Base-by-base conservation (phyloP, 805 yeast genomes). In the Cyberlindnera nakhonratchasimensis region DNA sequence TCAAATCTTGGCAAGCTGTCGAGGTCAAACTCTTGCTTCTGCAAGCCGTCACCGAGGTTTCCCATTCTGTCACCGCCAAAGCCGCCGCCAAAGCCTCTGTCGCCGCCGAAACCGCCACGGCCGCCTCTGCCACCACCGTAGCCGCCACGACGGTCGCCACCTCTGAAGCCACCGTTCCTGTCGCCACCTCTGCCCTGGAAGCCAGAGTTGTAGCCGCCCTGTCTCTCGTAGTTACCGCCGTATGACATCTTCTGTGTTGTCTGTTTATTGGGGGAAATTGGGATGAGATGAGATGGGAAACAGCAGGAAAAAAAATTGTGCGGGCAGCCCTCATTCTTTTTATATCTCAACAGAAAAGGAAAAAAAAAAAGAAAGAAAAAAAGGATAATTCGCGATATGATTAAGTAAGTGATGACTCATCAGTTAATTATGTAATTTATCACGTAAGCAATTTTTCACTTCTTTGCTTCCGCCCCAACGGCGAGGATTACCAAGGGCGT, bases 1-100 rank as follows among this genome's bases (percentile, higher is more conserved):
- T 90, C 96, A 62, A 93, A 93, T 61, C 80, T 80, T 57, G 96
- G 95, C 61, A 93, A 71, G 30, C 79, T 65, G 47, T 76, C 82
- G 40, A 77, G 53, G 64, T 86, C 93, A 87, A 93, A 93, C 50
- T 84, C 79, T 57, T 90, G 97, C 51, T 79, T 77, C 51, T 72
- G 66, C 59, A 88, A 71, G 58, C 72, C 72, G 44, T 67, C 66
- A 53, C 84, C 83, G 25, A 77, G 65, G 51, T 62, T 72, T 47
- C 69, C 67, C 61, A 68, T 68, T 48, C 63, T 61, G 39, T 69
- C 63, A 51, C 66, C 57, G 26, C 47, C 51, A 13, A 41, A 49
- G 6, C 52, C 44, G 17, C 48, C 41, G 32, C 54, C 46, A 20
- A 64, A 55, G 57, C 64, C 25, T 9, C n/a, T 13, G 29, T 60